Conservation (phyloP, 208 protist species). For the Wallacemonas sp. region DNA sequence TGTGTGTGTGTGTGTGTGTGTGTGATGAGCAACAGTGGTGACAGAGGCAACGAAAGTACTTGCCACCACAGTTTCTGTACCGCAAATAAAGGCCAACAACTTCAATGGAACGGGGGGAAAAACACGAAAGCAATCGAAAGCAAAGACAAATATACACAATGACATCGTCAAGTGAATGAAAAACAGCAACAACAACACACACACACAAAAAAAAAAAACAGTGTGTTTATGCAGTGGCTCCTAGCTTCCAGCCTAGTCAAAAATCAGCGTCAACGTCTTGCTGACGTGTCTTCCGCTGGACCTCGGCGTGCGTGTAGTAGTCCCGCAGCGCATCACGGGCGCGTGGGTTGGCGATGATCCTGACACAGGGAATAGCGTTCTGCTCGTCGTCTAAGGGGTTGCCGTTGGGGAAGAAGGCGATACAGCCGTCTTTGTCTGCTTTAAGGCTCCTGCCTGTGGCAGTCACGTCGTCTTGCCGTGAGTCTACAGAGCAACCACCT, state of each 20-base stretch:
- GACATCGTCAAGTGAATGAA: too few relatives aligned
- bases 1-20: too few relatives aligned
- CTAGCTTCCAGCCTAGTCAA: neutral
- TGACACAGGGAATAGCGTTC: neutral
- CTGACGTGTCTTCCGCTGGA: neutral
- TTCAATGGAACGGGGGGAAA: neutral
- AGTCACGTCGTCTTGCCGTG: neutral
- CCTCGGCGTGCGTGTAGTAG: slow-evolving; percentile 1
- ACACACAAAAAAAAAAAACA: neutral
- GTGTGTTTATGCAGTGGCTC: neutral
- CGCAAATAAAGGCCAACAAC: too few relatives aligned
- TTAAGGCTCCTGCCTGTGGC: neutral
- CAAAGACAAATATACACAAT: neutral
- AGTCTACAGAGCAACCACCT: neutral
- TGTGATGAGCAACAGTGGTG: too few relatives aligned
- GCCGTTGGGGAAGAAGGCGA: neutral
- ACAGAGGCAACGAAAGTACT: too few relatives aligned
- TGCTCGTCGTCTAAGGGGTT: neutral
- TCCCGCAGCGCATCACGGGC: neutral
- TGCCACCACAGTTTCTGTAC: too few relatives aligned
- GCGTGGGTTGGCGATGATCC: neutral
- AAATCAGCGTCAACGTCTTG: neutral
- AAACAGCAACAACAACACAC: neutral
- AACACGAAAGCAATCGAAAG: slow-evolving; percentile 18
- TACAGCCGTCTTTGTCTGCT: neutral